These are phyloP conservation scores for Diaporthe ampelina DNA, from an alignment of 2,329 filamentous ascomycete species.

Conservation along the genomic window DNA sequence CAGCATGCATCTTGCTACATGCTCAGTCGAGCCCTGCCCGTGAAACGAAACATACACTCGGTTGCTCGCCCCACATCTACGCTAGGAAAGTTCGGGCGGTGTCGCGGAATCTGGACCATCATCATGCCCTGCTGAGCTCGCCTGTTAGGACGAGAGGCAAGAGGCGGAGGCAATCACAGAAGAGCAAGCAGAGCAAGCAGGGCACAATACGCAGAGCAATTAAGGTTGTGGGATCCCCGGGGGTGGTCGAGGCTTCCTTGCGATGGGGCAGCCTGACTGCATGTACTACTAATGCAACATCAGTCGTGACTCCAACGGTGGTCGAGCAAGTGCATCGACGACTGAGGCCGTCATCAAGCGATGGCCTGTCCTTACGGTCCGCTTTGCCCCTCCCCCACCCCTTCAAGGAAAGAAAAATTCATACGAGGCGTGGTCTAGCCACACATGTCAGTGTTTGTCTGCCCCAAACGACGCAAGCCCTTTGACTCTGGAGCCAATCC, in stretches of 20 bases:
- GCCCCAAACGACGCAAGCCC: not conserved
- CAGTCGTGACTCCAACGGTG: slow-evolving; percentile 10
- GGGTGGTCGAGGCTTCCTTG: slow-evolving; percentile 23
- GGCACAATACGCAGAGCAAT: not conserved
- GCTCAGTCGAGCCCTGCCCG: slow-evolving; percentile 19
- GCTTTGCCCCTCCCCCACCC: not conserved
- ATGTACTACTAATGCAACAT: slow-evolving; percentile 2
- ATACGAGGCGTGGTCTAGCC: not conserved
- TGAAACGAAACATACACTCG: slow-evolving; percentile 38
- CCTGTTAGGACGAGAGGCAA: slow-evolving; percentile 1
- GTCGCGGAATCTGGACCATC: slow-evolving; percentile 25
- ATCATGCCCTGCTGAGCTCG: slow-evolving; percentile 7
- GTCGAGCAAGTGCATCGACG: not conserved
- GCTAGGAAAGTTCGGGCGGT: slow-evolving; percentile 22
- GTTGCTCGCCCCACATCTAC: slow-evolving; percentile 9
- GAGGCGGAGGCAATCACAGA: not conserved
- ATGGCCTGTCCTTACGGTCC: not conserved
- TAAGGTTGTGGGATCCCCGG: slow-evolving; percentile 33
- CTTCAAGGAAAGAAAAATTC: not conserved
- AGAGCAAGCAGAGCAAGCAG: not conserved
- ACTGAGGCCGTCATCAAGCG: slow-evolving; percentile 16
- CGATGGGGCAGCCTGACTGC: slow-evolving; percentile 26
- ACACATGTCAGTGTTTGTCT: slow-evolving; percentile 15
- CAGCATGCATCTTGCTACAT: slow-evolving; percentile 34
- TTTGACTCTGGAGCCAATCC: slow-evolving; percentile 1